Conservation (phyloP, 257 asterid genomes). For the Petunia secreta region DNA sequence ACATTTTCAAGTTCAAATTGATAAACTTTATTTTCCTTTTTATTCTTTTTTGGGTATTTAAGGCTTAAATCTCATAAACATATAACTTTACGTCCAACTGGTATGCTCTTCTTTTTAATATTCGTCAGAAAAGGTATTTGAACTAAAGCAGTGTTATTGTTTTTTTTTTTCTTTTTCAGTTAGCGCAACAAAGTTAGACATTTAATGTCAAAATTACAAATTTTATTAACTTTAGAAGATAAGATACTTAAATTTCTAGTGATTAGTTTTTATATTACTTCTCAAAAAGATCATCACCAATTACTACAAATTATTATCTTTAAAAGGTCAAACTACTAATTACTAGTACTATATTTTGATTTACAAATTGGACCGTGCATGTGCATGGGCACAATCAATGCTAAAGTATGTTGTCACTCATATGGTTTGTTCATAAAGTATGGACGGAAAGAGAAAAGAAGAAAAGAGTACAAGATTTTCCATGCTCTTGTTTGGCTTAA, state of each 20-base stretch:
- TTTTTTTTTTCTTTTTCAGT: neutral
- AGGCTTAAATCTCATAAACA: too few relatives aligned
- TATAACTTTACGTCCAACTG: too few relatives aligned
- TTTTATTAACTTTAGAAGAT: neutral
- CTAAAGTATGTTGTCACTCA: neutral
- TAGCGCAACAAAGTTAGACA: neutral
- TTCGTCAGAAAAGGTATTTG: neutral
- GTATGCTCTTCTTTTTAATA: too few relatives aligned
- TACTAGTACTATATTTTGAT: too few relatives aligned
- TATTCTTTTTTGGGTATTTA: too few relatives aligned
- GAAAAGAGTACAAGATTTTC: neutral
- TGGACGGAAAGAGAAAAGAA: neutral
- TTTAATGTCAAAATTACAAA: neutral
- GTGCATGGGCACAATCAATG: neutral
- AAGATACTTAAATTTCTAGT: neutral
- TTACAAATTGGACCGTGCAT: neutral
- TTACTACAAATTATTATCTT: too few relatives aligned
- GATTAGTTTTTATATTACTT: too few relatives aligned
- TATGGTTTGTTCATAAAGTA: neutral
- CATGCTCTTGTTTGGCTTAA: neutral
- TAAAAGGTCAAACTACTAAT: too few relatives aligned
- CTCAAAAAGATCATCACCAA: too few relatives aligned
- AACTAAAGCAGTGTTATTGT: neutral
- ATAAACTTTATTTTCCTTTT: too few relatives aligned
- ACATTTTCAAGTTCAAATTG: too few relatives aligned